These are phyloP conservation scores for Letharia lupina DNA, from an alignment of 495 filamentous ascomycete genomes.

Conservation along the genomic window DNA sequence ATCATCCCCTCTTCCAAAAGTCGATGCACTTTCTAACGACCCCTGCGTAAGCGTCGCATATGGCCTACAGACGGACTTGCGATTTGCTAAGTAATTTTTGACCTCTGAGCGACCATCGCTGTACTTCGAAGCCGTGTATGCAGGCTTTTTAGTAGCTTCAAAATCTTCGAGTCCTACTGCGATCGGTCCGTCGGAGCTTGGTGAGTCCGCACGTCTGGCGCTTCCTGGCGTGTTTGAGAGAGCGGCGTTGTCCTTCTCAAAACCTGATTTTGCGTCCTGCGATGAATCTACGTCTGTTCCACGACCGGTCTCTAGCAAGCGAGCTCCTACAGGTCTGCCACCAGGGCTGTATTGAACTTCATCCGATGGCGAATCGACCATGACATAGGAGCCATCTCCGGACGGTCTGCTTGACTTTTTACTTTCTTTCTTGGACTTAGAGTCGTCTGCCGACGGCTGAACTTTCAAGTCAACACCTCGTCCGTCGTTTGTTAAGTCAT, in stretches of 20 bases:
- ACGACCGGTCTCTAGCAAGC: neutral
- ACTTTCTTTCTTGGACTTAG: slow-evolving; percentile 1
- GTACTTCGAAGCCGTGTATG: slow-evolving; percentile 42
- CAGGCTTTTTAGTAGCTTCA: slow-evolving; percentile 26
- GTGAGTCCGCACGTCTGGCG: slow-evolving; percentile 1
- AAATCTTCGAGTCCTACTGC: neutral
- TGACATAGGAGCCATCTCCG: neutral
- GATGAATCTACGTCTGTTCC: neutral
- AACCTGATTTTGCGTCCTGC: slow-evolving; percentile 7
- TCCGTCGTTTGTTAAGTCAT: slow-evolving; percentile 1
- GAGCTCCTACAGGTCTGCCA: slow-evolving; percentile 38
- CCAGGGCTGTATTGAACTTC: slow-evolving; percentile 38
- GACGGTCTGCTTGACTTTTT: neutral
- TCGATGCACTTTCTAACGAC: slow-evolving; percentile 17
- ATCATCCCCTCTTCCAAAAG: slow-evolving; percentile 9
- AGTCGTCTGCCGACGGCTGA: neutral
- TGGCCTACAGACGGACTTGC: slow-evolving; percentile 22
- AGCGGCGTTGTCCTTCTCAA: neutral
- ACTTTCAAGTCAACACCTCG: neutral
- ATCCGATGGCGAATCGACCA: slow-evolving; percentile 7
- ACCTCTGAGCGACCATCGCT: slow-evolving; percentile 35
- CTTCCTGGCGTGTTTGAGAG: neutral
- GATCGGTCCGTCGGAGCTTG: slow-evolving; percentile 7
- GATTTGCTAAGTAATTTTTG: slow-evolving; percentile 22
- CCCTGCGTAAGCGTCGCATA: slow-evolving; percentile 24